Base-by-base conservation (phyloP, 2,329 filamentous ascomycete species). In the Aureobasidium leucospermi region DNA sequence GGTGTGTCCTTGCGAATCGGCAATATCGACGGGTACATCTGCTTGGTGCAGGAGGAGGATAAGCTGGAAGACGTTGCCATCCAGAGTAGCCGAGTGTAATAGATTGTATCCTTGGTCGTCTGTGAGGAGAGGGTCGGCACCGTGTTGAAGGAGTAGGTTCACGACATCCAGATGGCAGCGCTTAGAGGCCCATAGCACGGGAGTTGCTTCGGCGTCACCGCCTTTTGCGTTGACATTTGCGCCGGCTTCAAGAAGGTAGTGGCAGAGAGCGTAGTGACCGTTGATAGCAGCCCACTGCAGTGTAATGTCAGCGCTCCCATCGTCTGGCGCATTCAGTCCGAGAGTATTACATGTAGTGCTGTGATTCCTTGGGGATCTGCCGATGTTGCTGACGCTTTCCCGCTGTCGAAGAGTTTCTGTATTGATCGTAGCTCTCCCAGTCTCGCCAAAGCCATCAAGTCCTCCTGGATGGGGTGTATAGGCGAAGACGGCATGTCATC, bases 51-150 rank as follows among this genome's bases (percentile, higher is more conserved):
- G 82, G 7, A 99, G 83, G 1, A 99, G 82, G 52, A 92, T 85
- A 31, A 99, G 82, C 61, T 97, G 83, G 65, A 95, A 88, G 19
- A 95, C 88, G 72, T 96, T 97, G 65, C 94, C 94, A 72, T 97
- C 95, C 70, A 99, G 95, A 0, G 93, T 97, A 47, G 93, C 94
- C 62, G 96, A 90, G 73, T 99, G 94, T 28, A 99, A 83, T 56
- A 96, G 94, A 72, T 99, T 99, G 79, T 97, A 99, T 69, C 94
- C 94, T 78, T 97, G 92, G 52, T 90, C 86, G 71, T 99, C 94
- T 69, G 88, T 91, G 64, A 96, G 83, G 57, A 96, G 85, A 60
- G 93, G 92, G 71, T 99, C 93, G 67, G 92, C 94, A 68, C 94
- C 94, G 72, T 91, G 85, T 68, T 94, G 85, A 51, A 99, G 86